Evolutionary conservation across 2,329 filamentous ascomycete genomes (phyloP).

Genomic region (Colletotrichum caudatum): DNA sequence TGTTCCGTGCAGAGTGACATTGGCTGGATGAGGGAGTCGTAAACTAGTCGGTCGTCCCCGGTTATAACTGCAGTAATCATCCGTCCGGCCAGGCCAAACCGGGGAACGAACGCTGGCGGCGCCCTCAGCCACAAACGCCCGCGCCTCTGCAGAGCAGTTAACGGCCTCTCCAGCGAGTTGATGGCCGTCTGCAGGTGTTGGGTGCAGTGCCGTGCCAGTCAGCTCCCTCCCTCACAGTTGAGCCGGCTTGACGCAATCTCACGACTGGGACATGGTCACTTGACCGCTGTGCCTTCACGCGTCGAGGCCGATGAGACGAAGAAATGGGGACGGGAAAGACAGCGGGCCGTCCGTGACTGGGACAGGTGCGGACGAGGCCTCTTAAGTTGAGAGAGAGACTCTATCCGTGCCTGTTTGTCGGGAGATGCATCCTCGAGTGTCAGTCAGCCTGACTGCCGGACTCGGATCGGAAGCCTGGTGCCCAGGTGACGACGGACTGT

Average conservation of each 20-base stretch:
- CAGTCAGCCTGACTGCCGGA: conserved; percentile 7
- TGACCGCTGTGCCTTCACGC: conserved; percentile 31
- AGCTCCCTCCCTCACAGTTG: conserved; percentile 20
- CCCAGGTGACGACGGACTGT: neutral
- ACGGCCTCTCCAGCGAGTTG: neutral
- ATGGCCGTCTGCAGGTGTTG: neutral
- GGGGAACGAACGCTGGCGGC: conserved; percentile 9
- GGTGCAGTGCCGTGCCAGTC: neutral
- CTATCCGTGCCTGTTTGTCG: neutral
- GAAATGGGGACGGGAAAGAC: conserved; percentile 22
- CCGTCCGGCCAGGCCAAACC: conserved; percentile 8
- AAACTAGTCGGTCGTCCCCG: neutral
- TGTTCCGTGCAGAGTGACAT: conserved; percentile 25
- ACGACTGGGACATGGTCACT: conserved; percentile 29
- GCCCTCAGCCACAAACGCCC: conserved; percentile 22
- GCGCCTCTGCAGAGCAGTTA: conserved; percentile 18
- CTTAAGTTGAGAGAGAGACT: conserved; percentile 20
- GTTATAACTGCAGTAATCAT: neutral
- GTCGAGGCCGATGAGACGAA: conserved; percentile 19
- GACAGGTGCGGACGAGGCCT: conserved; percentile 5
- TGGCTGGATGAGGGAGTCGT: neutral
- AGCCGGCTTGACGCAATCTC: neutral
- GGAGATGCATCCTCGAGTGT: neutral
- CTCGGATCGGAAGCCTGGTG: neutral
- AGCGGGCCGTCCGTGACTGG: conserved; percentile 30